A percentile compares a stretch with the other conserved stretches of the same genome.
Evolutionary conservation across 495 filamentous ascomycete genomes (phyloP).

Genomic region (Chaetomidium leptoderma): DNA sequence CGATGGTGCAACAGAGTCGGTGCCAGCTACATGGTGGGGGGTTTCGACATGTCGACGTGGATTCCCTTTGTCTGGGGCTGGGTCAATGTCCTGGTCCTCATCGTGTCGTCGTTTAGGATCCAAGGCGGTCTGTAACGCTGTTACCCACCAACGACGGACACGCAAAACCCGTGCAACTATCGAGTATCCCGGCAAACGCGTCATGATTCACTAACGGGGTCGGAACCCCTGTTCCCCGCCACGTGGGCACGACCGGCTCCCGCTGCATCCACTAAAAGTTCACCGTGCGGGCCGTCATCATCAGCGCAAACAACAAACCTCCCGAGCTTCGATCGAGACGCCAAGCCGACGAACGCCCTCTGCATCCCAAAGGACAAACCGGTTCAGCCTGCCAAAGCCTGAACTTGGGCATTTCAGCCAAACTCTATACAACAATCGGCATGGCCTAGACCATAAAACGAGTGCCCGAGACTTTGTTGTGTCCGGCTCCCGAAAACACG

Average conservation of each 20-base stretch:
- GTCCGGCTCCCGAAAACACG: background rate
- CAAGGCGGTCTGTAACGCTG: constrained; percentile 84
- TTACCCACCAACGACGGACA: too few relatives aligned
- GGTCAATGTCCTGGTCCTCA: constrained; percentile 82
- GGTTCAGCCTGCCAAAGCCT: background rate
- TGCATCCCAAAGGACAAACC: background rate
- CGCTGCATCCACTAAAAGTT: constrained; percentile 3
- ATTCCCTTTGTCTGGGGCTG: constrained; percentile 92
- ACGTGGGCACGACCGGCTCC: background rate
- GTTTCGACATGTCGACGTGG: constrained; percentile 95
- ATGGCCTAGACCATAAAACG: constrained; percentile 9
- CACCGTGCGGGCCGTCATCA: background rate
- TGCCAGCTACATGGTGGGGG: constrained; percentile 80
- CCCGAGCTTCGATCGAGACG: background rate
- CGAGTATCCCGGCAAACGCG: too few relatives aligned
- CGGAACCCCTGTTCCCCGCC: background rate
- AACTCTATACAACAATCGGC: constrained; percentile 9
- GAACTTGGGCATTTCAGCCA: background rate
- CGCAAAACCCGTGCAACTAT: too few relatives aligned
- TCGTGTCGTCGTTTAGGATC: constrained; percentile 90
- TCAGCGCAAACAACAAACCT: constrained; percentile 10
- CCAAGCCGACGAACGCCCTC: background rate
- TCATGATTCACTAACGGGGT: background rate
- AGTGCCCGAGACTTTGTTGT: constrained; percentile 12
- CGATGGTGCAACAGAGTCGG: constrained; percentile 58